Conservation (phyloP, 129 eudicot genomes). For the Deinandra increscens region DNA sequence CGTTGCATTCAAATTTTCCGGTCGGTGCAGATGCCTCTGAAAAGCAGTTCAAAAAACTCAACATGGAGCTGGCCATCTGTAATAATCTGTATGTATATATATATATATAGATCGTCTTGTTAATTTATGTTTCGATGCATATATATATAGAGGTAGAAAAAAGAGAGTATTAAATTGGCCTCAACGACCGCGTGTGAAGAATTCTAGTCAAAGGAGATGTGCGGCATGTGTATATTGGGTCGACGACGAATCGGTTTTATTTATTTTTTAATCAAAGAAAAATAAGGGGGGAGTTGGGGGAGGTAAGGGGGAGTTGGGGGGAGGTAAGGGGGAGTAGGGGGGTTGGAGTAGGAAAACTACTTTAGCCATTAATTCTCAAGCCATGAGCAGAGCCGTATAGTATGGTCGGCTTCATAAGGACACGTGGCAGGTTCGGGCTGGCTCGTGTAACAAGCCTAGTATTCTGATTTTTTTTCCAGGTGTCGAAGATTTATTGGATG, state of each 20-base stretch:
- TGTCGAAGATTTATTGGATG: too few relatives aligned
- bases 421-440: too few relatives aligned
- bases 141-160: not conserved
- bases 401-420: too few relatives aligned
- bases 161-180: not conserved
- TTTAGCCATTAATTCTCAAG: too few relatives aligned
- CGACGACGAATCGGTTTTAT: not conserved
- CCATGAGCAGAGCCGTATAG: too few relatives aligned
- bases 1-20: constrained; percentile 31
- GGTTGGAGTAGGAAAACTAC: too few relatives aligned
- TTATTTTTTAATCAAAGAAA: not conserved
- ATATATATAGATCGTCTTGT: too few relatives aligned
- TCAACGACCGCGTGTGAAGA: constrained; percentile 19
- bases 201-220: constrained; percentile 37
- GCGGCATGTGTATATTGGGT: constrained; percentile 16
- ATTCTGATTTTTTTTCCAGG: too few relatives aligned
- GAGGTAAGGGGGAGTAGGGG: too few relatives aligned
- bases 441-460: too few relatives aligned
- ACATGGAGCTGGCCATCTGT: constrained; percentile 33
- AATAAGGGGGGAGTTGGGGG: too few relatives aligned
- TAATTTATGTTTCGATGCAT: not conserved
- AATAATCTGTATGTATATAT: constrained; percentile 13
- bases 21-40: constrained; percentile 30
- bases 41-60: constrained; percentile 31
- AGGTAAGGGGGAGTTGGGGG: too few relatives aligned